These are phyloP conservation scores for Ballota nigra DNA, from an alignment of 257 asterid genomes.

Conservation along the genomic window DNA sequence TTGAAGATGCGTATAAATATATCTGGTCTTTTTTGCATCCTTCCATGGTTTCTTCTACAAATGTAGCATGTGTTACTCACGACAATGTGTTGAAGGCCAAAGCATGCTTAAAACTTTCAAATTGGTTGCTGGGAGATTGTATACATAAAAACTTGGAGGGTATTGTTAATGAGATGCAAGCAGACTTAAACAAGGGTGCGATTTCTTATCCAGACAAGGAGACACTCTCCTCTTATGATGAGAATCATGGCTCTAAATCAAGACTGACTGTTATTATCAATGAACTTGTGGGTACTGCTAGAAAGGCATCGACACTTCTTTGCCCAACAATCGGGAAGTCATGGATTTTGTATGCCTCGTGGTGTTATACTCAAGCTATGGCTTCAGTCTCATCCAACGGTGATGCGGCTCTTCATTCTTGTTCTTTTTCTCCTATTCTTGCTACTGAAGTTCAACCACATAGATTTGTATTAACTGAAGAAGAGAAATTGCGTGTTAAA, in stretches of 20 bases:
- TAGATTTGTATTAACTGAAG: constrained; percentile 65
- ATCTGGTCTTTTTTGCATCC: constrained; percentile 81
- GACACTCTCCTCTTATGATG: constrained; percentile 33
- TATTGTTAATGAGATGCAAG: constrained; percentile 51
- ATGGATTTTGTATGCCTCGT: constrained; percentile 90
- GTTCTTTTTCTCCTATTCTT: constrained; percentile 66
- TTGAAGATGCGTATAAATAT: constrained; percentile 63
- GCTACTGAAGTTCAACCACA: constrained; percentile 61
- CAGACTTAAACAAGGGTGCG: constrained; percentile 50
- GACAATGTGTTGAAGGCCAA: constrained; percentile 73
- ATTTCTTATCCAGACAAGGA: constrained; percentile 41
- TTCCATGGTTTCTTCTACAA: constrained; percentile 51
- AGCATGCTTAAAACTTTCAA: constrained; percentile 93
- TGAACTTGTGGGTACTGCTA: constrained; percentile 73
- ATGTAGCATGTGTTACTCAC: constrained; percentile 39
- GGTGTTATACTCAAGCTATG: constrained; percentile 87
- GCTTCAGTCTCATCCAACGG: constrained; percentile 46
- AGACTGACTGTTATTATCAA: constrained; percentile 44
- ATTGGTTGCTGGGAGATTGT: constrained; percentile 60
- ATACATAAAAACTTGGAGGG: constrained; percentile 45
- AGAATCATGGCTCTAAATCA: constrained; percentile 36
- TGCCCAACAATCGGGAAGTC: constrained; percentile 95
- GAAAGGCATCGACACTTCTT: constrained; percentile 72
- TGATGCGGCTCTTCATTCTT: constrained; percentile 43
- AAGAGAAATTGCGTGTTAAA: constrained; percentile 61